Evolutionary conservation across 176 grass and related monocot species (phyloP).

Genomic region (Hyparrhenia diplandra): DNA sequence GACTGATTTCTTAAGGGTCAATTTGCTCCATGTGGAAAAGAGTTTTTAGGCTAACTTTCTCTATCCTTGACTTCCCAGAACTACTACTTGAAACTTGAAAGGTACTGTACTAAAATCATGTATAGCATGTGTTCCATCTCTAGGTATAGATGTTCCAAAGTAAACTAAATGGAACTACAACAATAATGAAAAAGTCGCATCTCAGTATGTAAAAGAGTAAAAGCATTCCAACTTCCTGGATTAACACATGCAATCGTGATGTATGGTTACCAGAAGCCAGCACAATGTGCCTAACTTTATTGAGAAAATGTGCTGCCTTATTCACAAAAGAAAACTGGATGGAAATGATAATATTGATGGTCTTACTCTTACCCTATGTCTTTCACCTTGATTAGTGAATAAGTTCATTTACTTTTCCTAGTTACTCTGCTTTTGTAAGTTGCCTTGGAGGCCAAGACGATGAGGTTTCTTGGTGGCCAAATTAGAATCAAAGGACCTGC

Average conservation of each 20-base stretch:
- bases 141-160: neutral
- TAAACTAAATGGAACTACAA: constrained; percentile 2
- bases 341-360: neutral
- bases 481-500: no score
- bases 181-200: neutral
- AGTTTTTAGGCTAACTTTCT: neutral
- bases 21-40: neutral
- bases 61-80: neutral
- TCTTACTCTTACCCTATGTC: no score
- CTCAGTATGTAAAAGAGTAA: neutral
- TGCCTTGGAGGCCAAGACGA: no score
- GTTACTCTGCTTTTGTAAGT: no score
- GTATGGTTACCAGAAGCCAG: neutral
- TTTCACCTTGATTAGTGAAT: no score
- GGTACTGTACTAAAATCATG: neutral
- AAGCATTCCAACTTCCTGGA: neutral
- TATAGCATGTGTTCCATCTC: neutral
- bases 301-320: neutral
- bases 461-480: no score
- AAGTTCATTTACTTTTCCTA: no score
- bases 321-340: constrained; percentile 4
- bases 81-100: neutral
- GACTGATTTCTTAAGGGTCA: neutral
- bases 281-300: neutral
- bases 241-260: neutral